Evolutionary conservation across 1,284 basidiomycete species (phyloP).

Genomic region (Cutaneotrichosporon dermatis): DNA sequence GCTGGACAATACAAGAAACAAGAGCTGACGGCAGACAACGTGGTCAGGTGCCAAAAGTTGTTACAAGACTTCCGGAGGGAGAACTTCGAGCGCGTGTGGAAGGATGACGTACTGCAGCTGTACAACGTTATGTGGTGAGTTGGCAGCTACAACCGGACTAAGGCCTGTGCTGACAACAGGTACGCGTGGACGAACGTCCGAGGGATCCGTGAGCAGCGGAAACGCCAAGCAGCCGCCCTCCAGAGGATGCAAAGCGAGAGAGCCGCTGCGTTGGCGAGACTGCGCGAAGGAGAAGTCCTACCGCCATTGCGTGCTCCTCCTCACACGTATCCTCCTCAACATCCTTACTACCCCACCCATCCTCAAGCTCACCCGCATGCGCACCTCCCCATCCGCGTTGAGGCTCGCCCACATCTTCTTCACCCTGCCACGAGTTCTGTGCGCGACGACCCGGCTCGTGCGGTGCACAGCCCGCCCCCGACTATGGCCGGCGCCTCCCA

Average conservation of each 20-base stretch:
- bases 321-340: background rate
- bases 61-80: conserved; percentile 84
- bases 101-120: conserved; percentile 88
- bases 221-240: conserved; percentile 17
- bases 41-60: conserved; percentile 73
- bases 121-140: conserved; percentile 88
- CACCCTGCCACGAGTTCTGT: conserved; percentile 13
- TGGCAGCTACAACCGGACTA: background rate
- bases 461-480: background rate
- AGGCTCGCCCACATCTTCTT: too few species aligned
- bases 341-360: too few species aligned
- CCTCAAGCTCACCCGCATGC: too few species aligned
- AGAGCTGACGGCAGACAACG: conserved; percentile 59
- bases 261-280: conserved; percentile 11
- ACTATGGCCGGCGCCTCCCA: too few species aligned
- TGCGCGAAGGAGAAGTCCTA: too few species aligned
- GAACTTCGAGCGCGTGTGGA: conserved; percentile 82
- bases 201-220: conserved; percentile 27
- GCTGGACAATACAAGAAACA: too few species aligned
- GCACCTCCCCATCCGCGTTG: too few species aligned
- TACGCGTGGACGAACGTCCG: conserved; percentile 43
- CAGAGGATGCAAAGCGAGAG: conserved; percentile 14
- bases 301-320: too few species aligned
- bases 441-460: conserved; percentile 13
- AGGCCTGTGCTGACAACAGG: conserved; percentile 21